A percentile compares a stretch with the other conserved stretches of the same genome.
Conservation (phyloP, 306 rosid genomes). For the Cercis canadensis region DNA sequence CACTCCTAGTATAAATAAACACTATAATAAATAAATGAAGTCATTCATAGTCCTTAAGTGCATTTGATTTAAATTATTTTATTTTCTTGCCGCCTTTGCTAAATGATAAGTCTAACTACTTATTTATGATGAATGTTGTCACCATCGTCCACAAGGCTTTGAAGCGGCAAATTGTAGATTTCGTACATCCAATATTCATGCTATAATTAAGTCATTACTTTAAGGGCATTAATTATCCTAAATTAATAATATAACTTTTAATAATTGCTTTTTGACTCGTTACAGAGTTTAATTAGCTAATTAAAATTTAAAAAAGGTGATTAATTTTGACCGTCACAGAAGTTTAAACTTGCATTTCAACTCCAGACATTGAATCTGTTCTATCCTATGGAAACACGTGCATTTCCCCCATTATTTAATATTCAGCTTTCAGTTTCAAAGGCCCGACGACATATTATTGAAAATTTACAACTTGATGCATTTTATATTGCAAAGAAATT, state of each 20-base stretch:
- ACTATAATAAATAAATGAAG: too few relatives aligned
- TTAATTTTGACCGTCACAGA: constrained; percentile 13
- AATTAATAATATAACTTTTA: neutral
- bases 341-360: constrained; percentile 16
- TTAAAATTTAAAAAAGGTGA: neutral
- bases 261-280: constrained; percentile 20
- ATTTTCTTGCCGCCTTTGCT: too few relatives aligned
- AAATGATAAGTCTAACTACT: too few relatives aligned
- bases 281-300: neutral
- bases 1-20: too few relatives aligned
- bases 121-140: neutral
- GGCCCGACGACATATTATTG: neutral
- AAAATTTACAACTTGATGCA: constrained; percentile 27
- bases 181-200: neutral
- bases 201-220: neutral
- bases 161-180: neutral
- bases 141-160: neutral
- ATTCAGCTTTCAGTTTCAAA: constrained; percentile 1
- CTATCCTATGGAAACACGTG: constrained; percentile 9
- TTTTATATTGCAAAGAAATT: constrained; percentile 40
- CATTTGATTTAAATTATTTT: too few relatives aligned
- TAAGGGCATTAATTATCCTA: neutral
- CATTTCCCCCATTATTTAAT: constrained; percentile 32
- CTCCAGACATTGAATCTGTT: constrained; percentile 38
- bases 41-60: too few relatives aligned